Percentiles rank a stretch among this genome's conserved stretches.
Evolutionary conservation across 805 yeast species (phyloP).

Genomic region (Komagataella phaffii): DNA sequence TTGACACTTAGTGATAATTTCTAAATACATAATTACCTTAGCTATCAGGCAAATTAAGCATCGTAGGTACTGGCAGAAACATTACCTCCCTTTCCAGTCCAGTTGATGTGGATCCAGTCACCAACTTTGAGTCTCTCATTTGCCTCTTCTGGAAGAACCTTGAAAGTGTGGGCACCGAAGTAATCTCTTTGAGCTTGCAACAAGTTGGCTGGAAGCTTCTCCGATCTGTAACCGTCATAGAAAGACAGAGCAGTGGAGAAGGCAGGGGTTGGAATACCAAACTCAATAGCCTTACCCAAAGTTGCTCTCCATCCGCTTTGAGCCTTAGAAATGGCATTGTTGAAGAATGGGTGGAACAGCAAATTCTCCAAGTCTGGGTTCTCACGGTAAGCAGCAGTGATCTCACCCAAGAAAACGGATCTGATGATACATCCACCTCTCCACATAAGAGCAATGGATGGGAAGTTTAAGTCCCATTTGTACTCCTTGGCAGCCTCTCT

Average conservation of each 20-base stretch:
- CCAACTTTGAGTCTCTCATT: conserved; percentile 65
- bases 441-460: conserved; percentile 97
- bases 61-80: conserved; percentile 90
- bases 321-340: conserved; percentile 82
- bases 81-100: conserved; percentile 99
- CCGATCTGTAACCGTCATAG: conserved; percentile 98
- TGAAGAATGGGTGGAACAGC: conserved; percentile 91
- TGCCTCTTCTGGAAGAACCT: conserved; percentile 80
- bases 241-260: conserved; percentile 92
- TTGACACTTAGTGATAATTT: neutral
- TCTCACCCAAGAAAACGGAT: conserved; percentile 95
- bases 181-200: conserved; percentile 99
- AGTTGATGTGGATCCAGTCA: conserved; percentile 86
- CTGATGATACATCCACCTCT: conserved; percentile 99
- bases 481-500: conserved; percentile 96
- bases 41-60: conserved; percentile 36
- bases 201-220: conserved; percentile 90
- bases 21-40: neutral
- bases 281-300: conserved; percentile 59
- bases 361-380: conserved; percentile 90
- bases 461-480: conserved; percentile 95
- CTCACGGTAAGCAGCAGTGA: conserved; percentile 91
- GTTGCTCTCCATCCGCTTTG: conserved; percentile 93
- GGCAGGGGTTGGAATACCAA: conserved; percentile 97
- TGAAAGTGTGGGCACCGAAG: conserved; percentile 99